Base-by-base conservation (phyloP, 441 rosid species). In the Melastoma candidum region DNA sequence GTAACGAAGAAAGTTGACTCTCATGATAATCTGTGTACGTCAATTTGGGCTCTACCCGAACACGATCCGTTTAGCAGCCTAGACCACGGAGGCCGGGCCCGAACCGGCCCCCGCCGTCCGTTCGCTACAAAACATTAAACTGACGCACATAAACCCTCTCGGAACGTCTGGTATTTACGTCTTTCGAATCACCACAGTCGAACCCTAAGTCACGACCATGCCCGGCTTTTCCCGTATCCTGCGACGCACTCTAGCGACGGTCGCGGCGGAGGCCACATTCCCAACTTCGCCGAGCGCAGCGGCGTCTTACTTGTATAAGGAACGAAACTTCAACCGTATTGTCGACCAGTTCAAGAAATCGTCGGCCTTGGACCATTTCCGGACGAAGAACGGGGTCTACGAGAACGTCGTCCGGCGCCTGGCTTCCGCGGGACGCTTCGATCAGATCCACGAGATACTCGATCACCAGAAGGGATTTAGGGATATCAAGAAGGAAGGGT, bases 271-370 rank as follows among this genome's bases (percentile, higher is more conserved):
- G 59, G 57, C 74, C 47, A 48, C 54, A 43, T 4, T 60, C 36
- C 13, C 46, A 49, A 58, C 54, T 10, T 27, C 46, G 1, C 52
- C 44, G 48, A 64, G 49, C 26, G 44, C 71, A 11, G 46, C 51
- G 12, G 50, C 63, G 9, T 9, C 5, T 8, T 53, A 48, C 46
- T 47, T 82, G 9, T 70, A 74, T 66, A 70, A 46, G 11, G 87
- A 85, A 52, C 74, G 78, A 2, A 58, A 74, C 56, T 78, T 80
- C 56, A 65, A 75, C 66, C 57, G 56, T 49, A 71, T 78, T 44
- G 86, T 69, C 25, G 68, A 77, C 56, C 74, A 77, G 54, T 85
- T 85, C 78, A 85, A 80, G 49, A 62, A 57, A 44, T 67, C 66
- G 41, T 62, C 60, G 12, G 49, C 53, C 44, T 49, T 62, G 49